phyloP scores from a whole-genome alignment of 306 rosid genomes.

The Sindora glabra region DNA sequence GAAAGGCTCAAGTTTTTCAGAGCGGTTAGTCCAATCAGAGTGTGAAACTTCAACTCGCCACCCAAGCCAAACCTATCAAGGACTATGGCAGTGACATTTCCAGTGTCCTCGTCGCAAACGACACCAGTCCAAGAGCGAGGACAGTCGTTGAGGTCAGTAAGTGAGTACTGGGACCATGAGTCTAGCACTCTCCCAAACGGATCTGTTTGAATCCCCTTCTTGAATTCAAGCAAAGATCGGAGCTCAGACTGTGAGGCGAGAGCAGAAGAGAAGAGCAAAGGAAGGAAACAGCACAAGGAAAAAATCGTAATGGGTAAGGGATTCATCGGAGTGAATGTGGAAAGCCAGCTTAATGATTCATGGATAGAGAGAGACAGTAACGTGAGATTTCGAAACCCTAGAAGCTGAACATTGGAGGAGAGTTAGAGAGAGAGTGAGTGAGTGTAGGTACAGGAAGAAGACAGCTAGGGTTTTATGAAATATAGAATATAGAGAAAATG shows the following conservation, averaged over 20 bases:
- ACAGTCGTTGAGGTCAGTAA: constrained; percentile 17
- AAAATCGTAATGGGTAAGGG: constrained; percentile 13
- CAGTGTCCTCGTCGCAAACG: constrained; percentile 44
- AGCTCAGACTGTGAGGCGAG: constrained; percentile 50
- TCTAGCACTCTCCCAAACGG: constrained; percentile 31
- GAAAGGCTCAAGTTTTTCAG: constrained; percentile 57
- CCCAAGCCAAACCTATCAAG: constrained; percentile 47
- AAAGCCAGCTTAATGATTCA: constrained; percentile 44
- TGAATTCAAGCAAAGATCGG: constrained; percentile 80
- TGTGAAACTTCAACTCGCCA: constrained; percentile 73
- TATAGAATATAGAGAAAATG: neutral
- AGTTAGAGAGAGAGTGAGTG: constrained; percentile 4
- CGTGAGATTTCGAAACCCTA: constrained; percentile 46
- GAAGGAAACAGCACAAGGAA: constrained; percentile 3
- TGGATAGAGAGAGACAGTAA: constrained; percentile 9
- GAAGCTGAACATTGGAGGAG: constrained; percentile 8
- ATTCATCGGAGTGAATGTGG: constrained; percentile 56
- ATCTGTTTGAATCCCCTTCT: constrained; percentile 66
- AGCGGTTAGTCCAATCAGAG: constrained; percentile 56
- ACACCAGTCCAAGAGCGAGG: constrained; percentile 62
- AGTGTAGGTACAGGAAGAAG: neutral
- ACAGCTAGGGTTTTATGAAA: constrained; percentile 24
- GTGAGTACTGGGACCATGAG: constrained; percentile 37
- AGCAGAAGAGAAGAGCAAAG: neutral
- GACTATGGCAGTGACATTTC: constrained; percentile 53